phyloP scores from a whole-genome alignment of 768 basidiomycete species.

The Chalciporus pseudorubinellus region DNA sequence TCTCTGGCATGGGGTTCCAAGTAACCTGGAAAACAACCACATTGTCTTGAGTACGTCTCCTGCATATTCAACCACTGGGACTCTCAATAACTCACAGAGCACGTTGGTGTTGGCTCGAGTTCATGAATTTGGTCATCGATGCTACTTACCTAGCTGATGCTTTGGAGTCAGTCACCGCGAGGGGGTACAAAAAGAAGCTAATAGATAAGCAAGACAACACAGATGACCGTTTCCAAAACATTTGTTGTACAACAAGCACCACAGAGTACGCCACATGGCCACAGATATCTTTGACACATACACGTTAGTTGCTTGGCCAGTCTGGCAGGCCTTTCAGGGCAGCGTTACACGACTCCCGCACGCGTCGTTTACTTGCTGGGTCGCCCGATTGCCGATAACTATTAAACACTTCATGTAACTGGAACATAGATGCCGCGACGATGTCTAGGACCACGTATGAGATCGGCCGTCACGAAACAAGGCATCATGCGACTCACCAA shows the following conservation, averaged over 20 bases:
- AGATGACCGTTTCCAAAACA: not conserved
- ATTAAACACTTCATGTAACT: slow-evolving; percentile 70
- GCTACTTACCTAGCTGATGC: no score
- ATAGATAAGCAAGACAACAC: slow-evolving; percentile 7
- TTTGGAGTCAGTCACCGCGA: not conserved
- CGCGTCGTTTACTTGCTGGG: slow-evolving; percentile 65
- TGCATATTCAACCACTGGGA: no score
- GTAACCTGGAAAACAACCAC: no score
- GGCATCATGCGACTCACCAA: slow-evolving; percentile 38
- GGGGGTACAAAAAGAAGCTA: not conserved
- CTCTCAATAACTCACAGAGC: no score
- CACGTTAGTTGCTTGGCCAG: slow-evolving; percentile 52
- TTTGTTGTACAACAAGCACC: not conserved
- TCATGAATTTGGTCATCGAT: no score
- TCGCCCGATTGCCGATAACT: slow-evolving; percentile 77
- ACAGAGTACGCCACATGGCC: not conserved
- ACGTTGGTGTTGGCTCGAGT: no score
- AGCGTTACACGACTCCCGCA: slow-evolving; percentile 77
- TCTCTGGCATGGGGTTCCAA: no score
- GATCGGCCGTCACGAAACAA: not conserved
- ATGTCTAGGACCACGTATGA: slow-evolving; percentile 29
- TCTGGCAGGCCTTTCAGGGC: slow-evolving; percentile 70
- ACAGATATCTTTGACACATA: not conserved
- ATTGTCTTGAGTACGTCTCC: no score
- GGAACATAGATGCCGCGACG: slow-evolving; percentile 67